Base-by-base conservation (phyloP, 2,329 filamentous ascomycete species). In the Didymella keratinophila region DNA sequence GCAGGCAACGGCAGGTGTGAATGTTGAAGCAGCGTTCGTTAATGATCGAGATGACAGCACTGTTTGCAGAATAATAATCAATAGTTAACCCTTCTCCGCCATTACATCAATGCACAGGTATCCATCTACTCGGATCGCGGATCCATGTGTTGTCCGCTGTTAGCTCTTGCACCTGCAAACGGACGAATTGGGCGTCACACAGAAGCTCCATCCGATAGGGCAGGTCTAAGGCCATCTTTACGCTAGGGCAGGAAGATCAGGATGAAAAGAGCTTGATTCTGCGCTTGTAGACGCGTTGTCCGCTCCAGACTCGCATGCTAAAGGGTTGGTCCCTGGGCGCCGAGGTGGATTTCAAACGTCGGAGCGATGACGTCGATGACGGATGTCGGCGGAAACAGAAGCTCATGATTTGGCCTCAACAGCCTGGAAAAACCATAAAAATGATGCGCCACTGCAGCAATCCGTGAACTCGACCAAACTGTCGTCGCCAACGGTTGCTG, bases 151-250 rank as follows among this genome's bases (percentile, higher is more conserved):
- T 36, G 55, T 30, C 58, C 63, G 58, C 14, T 21, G 16, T 58
- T 63, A 62, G 58, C 49, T 58, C 45, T 39, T 14, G 18, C 46
- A 44, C 30, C 63, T 58, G 53, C 52, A 56, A 58, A 43, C 61
- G 61, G 63, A 63, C 63, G 61, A 64, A 54, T 34, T 45, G 42
- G n/a, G 28, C 51, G 18, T 43, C 32, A 42, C 30, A 49, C 27
- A 32, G 34, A 50, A 2, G 39, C 45, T 37, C 39, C 45, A 43
- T 39, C 41, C 36, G 52, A 62, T 60, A 62, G 59, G 54, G 44
- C 53, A 56, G 51, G 48, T 28, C 12, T 47, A 27, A 44, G 21
- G 6, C 12, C 32, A 45, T 28, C 11, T 34, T 34, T 16, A 42
- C 50, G 54, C 54, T 58, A 58, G 30, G 56, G 43, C 42, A 42